These are phyloP conservation scores for Alisma plantagoaquatica DNA, from an alignment of 106 monocot species.

Conservation along the genomic window DNA sequence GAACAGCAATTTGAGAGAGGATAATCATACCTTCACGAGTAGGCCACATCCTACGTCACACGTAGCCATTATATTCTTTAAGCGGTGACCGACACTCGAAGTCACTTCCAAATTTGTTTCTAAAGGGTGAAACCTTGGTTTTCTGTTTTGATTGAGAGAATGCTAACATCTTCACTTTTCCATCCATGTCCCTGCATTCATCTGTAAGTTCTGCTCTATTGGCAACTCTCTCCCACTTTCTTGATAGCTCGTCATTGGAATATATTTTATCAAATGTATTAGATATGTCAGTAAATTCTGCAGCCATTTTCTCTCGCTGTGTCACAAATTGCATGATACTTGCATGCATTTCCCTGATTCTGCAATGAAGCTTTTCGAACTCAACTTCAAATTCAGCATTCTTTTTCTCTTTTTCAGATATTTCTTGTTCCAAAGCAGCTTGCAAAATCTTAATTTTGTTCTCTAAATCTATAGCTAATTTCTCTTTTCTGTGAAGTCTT, in stretches of 20 bases:
- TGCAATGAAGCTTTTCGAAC: constrained; percentile 11
- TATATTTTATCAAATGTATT: constrained; percentile 15
- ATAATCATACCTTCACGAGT: too few species aligned
- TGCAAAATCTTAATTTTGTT: constrained; percentile 2
- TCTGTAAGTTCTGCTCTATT: constrained; percentile 7
- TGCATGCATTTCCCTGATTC: constrained; percentile 15
- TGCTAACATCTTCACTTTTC: too few species aligned
- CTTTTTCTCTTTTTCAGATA: background rate
- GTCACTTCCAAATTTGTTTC: constrained; percentile 19
- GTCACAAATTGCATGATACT: constrained; percentile 5
- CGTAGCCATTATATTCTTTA: constrained; percentile 42
- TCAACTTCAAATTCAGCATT: constrained; percentile 2
- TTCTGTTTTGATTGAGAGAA: background rate
- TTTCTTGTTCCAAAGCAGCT: background rate
- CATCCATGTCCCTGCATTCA: constrained; percentile 5
- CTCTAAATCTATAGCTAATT: constrained; percentile 5
- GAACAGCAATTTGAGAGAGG: too few species aligned
- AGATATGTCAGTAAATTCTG: constrained; percentile 17
- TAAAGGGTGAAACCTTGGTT: background rate
- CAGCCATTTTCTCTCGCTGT: constrained; percentile 22
- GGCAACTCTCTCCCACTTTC: constrained; percentile 22
- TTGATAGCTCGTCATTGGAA: constrained; percentile 19
- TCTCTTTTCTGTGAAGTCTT: constrained; percentile 22
- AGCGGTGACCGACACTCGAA: constrained; percentile 35
- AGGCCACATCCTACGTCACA: too few species aligned